Conservation (phyloP, 2,329 filamentous ascomycete species). For the Aspergillus eucalypticola region DNA sequence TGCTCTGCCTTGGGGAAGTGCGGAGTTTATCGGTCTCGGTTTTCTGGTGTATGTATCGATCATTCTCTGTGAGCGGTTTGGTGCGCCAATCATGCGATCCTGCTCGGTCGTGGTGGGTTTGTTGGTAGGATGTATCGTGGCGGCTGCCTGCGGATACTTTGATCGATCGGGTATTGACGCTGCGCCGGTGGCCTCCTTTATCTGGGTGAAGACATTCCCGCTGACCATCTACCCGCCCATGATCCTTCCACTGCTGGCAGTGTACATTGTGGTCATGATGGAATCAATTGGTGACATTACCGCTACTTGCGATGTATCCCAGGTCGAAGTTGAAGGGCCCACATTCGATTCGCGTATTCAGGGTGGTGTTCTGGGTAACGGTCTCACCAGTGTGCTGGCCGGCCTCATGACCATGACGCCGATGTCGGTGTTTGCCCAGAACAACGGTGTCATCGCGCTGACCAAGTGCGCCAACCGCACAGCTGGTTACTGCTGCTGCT, state of each 20-base stretch:
- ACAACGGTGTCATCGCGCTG: slow-evolving; percentile 68
- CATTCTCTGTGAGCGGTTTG: slow-evolving; percentile 68
- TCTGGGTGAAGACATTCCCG: slow-evolving; percentile 71
- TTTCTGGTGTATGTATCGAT: slow-evolving; percentile 69
- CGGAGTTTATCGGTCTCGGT: slow-evolving; percentile 66
- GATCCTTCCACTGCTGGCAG: slow-evolving; percentile 61
- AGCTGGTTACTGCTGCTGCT: slow-evolving; percentile 66
- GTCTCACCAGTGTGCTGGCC: slow-evolving; percentile 63
- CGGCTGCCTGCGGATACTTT: slow-evolving; percentile 67
- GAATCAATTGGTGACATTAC: slow-evolving; percentile 69
- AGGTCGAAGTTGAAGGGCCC: slow-evolving; percentile 63
- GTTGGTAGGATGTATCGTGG: slow-evolving; percentile 67
- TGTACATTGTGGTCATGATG: slow-evolving; percentile 65
- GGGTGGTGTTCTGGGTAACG: slow-evolving; percentile 67
- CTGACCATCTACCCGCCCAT: slow-evolving; percentile 65
- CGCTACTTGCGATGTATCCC: slow-evolving; percentile 66
- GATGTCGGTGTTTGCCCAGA: slow-evolving; percentile 68
- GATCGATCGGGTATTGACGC: slow-evolving; percentile 59
- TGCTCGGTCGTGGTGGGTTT: slow-evolving; percentile 66
- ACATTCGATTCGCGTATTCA: slow-evolving; percentile 69
- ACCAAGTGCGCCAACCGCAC: slow-evolving; percentile 69
- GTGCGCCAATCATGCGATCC: slow-evolving; percentile 69
- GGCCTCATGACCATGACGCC: slow-evolving; percentile 67
- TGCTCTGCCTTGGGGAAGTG: slow-evolving; percentile 62
- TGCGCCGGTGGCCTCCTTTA: slow-evolving; percentile 65